Base-by-base conservation (phyloP, 192 early-diverging fungal genomes). In the Coemansia sp. region DNA sequence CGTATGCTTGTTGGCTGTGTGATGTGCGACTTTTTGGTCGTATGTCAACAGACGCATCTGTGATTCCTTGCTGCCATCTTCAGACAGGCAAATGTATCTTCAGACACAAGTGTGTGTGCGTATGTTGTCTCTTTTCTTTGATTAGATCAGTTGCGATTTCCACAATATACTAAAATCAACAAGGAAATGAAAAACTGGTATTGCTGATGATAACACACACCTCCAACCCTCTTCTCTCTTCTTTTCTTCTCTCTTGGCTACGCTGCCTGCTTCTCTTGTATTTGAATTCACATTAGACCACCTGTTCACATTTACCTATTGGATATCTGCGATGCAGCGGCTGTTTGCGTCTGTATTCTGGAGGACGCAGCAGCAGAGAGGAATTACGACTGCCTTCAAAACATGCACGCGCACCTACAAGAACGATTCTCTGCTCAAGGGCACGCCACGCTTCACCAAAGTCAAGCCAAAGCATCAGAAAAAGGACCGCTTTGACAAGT, bases 1-100 rank as follows among this genome's bases (percentile, higher is more conserved):
- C 73, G 74, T 13, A 41, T 81, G 40, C 70, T 81, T 17, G 20
- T 81, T 14, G 79, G 79, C 41, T 69, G 79, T 14, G 79, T 73
- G 13, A 73, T 81, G 70, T 70, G 79, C 57, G 14, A 70, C 37
- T 63, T 61, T n/a, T 12, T 81, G 2, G 74, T 72, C 2, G 59
- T 57, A 2, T 81, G 79, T 58, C 17, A 6, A 50, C 13, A 14
- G 9, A n/a, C 17, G 13, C 17, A 32, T 0, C 32, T 32, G 1
- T 32, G 32, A 32, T 32, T 32, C 4, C 32, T 32, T 2, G 32
- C 32, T 32, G 32, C 32, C 4, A 32, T 4, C 32, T 32, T 32
- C 32, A 32, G 32, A 32, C 32, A 32, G 32, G 4, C 32, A 32
- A 32, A 32, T 32, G 32, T 32, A 32, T 17, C 14, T 50, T 50